Base-by-base conservation (phyloP, 2,329 filamentous ascomycete genomes). In the Karstenula rhodostoma region DNA sequence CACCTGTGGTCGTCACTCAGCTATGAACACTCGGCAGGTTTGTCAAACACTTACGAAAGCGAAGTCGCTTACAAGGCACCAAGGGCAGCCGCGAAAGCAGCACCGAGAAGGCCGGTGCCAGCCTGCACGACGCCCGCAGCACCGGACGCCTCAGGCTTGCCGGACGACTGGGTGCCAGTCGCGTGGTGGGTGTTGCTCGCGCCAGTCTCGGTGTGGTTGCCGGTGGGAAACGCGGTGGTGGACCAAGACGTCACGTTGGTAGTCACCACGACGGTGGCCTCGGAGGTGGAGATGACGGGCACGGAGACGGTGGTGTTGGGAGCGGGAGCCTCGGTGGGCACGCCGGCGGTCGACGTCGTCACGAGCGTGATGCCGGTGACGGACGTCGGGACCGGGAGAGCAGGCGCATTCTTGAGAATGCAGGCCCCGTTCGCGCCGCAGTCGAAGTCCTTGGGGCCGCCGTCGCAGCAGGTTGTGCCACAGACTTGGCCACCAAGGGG, bases 81-180 rank as follows among this genome's bases (percentile, higher is more conserved):
- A 22, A 55, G 42, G 13, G 52, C 52, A 23, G 42, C 52, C 1
- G 52, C 52, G 23, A 55, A 29, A 17, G 42, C 52, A n/a, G 44
- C 52, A 22, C 52, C 52, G 27, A 55, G 42, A 7, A 46, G 17
- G 13, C 42, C 52, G 10, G 27, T 23, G 32, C 52, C 52, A 12
- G 52, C 42, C 19, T 35, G 27, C 12, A 55, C 25, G 12, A 47
- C 19, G 15, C 22, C 52, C 4, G 52, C 52, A 17, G 52, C 52
- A 29, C 29, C 42, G 4, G 52, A 23, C 15, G 35, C 27, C 42
- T 46, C 35, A 7, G 40, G 42, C 25, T 37, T 23, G 8, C 9
- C 42, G 17, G 15, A 12, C 7, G 51, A 25, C 40, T 25, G 27
- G 29, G 44, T 47, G 15, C 32, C 19, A 23, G 15, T 37, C 48